phyloP scores from a whole-genome alignment of 2,329 filamentous ascomycete genomes.

The Trichoderma arundinaceum region DNA sequence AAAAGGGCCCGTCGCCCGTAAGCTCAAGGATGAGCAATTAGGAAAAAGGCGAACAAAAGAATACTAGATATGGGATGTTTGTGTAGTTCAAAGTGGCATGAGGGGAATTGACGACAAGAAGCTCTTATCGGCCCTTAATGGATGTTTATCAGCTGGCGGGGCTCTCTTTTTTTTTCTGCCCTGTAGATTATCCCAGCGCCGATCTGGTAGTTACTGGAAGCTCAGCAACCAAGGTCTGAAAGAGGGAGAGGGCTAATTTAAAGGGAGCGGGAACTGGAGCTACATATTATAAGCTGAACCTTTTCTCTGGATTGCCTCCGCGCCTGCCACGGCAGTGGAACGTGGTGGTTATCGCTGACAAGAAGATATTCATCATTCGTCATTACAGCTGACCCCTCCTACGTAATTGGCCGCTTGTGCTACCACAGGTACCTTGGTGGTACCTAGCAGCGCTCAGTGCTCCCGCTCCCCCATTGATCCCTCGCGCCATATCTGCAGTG shows the following conservation, averaged over 20 bases:
- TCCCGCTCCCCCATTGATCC: not conserved
- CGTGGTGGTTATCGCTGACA: conserved; percentile 4
- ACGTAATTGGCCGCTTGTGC: conserved; percentile 19
- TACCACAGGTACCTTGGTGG: not conserved
- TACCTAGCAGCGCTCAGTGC: not conserved
- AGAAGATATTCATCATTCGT: conserved; percentile 17
- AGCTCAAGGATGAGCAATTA: conserved; percentile 25
- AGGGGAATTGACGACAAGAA: conserved; percentile 31
- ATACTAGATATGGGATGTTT: conserved; percentile 17
- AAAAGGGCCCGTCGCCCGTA: conserved; percentile 32
- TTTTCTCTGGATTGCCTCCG: not conserved
- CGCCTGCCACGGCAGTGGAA: not conserved
- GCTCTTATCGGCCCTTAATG: conserved; percentile 32
- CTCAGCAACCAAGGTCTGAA: not conserved
- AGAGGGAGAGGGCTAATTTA: not conserved
- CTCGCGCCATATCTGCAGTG: conserved; percentile 6
- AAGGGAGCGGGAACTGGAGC: not conserved
- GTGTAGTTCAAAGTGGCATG: conserved; percentile 23
- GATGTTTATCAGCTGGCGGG: conserved; percentile 32
- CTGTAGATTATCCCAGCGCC: not conserved
- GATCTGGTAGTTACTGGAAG: not conserved
- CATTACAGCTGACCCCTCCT: conserved; percentile 25
- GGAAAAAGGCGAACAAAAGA: conserved; percentile 1
- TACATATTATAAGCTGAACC: not conserved
- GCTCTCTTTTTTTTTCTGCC: conserved; percentile 24